Conservation (phyloP, 148 eudicot species). For the Chenopodium berlandieri region DNA sequence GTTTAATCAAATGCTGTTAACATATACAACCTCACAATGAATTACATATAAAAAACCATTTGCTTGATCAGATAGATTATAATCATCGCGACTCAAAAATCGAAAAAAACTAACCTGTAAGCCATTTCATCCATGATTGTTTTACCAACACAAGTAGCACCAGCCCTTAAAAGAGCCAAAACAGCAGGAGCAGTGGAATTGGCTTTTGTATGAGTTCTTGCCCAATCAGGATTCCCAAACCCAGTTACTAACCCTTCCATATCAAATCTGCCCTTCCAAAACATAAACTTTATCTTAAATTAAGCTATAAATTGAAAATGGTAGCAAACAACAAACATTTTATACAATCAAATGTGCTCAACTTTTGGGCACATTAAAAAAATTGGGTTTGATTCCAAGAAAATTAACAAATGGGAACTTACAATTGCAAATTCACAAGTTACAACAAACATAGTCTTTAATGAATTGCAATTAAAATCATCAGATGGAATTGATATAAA, state of each 20-base stretch:
- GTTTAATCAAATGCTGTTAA: too few species aligned
- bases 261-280: constrained; percentile 64
- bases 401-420: not conserved
- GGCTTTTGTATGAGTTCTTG: constrained; percentile 64
- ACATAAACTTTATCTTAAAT: not conserved
- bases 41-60: not conserved
- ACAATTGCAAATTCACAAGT: not conserved
- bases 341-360: not conserved
- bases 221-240: constrained; percentile 87
- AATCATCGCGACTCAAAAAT: not conserved
- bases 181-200: constrained; percentile 66
- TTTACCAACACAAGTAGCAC: constrained; percentile 84
- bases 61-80: not conserved
- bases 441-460: too few species aligned
- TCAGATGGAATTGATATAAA: not conserved
- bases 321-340: not conserved
- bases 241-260: constrained; percentile 66
- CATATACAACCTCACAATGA: not conserved
- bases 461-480: too few species aligned
- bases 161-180: constrained; percentile 53
- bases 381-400: not conserved
- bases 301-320: not conserved
- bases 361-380: too few species aligned
- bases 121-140: constrained; percentile 99
- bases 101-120: constrained; percentile 49